A percentile compares a stretch with the other conserved stretches of the same genome.
phyloP scores from a whole-genome alignment of 129 eudicot genomes.

The carrot (Daucus carota) region DNA sequence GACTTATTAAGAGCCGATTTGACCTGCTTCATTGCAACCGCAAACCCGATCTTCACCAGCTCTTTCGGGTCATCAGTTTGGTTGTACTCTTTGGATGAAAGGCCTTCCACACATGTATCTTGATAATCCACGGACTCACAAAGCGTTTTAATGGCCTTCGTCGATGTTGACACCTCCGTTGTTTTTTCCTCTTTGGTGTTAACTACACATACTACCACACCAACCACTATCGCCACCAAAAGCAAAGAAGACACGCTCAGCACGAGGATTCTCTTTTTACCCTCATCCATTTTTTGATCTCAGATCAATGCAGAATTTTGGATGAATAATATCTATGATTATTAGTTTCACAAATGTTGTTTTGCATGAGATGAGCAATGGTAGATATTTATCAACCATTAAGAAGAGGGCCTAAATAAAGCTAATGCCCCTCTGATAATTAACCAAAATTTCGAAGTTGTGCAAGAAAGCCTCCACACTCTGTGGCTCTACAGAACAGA shows the following conservation, averaged over 20 bases:
- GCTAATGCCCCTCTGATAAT: slow-evolving; percentile 36
- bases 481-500: not conserved
- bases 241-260: slow-evolving; percentile 33
- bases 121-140: slow-evolving; percentile 46
- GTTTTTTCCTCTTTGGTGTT: not conserved
- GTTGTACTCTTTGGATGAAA: slow-evolving; percentile 19
- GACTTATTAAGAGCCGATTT: slow-evolving; percentile 22
- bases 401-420: slow-evolving; percentile 33
- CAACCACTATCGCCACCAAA: slow-evolving; percentile 48
- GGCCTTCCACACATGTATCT: slow-evolving; percentile 37
- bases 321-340: not conserved
- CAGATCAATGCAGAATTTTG: not conserved
- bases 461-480: slow-evolving; percentile 16
- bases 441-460: slow-evolving; percentile 12
- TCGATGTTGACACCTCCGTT: slow-evolving; percentile 22
- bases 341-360: not conserved
- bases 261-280: slow-evolving; percentile 24
- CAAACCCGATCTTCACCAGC: slow-evolving; percentile 37
- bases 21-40: slow-evolving; percentile 30
- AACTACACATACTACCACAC: slow-evolving; percentile 13
- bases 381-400: not conserved
- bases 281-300: slow-evolving; percentile 24
- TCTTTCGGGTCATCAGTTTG: slow-evolving; percentile 48
- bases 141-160: slow-evolving; percentile 25
- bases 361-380: not conserved